These are phyloP conservation scores for Lachancea meyersii DNA, from an alignment of 805 yeast genomes.

Conservation along the genomic window DNA sequence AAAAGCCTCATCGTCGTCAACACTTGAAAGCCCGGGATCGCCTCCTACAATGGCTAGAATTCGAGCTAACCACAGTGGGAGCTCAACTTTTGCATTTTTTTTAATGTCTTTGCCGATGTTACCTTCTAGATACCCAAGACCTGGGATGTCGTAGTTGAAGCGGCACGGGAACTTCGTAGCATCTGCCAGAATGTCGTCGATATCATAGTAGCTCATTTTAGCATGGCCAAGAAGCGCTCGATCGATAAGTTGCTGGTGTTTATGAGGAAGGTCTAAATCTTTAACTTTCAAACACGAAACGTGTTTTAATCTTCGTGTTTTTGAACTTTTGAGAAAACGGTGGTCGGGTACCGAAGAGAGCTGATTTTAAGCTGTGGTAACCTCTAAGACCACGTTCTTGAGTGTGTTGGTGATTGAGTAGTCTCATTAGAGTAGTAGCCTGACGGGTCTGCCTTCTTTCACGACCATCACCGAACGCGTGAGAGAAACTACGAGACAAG, in stretches of 20 bases:
- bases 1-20: constrained; percentile 25
- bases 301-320: too few relatives aligned
- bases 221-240: background rate
- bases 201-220: constrained; percentile 53
- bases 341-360: too few relatives aligned
- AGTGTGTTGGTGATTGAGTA: too few relatives aligned
- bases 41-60: constrained; percentile 52
- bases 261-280: too few relatives aligned
- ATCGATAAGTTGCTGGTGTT: background rate
- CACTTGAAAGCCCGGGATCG: constrained; percentile 5
- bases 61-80: constrained; percentile 88
- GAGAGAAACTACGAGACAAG: too few relatives aligned
- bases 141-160: constrained; percentile 73
- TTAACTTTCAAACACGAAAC: too few relatives aligned
- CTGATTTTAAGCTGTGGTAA: too few relatives aligned
- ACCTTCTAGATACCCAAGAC: constrained; percentile 81
- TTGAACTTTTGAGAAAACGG: too few relatives aligned
- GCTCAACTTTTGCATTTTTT: constrained; percentile 57
- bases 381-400: too few relatives aligned
- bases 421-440: too few relatives aligned
- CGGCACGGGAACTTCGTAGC: constrained; percentile 70
- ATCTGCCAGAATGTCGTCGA: constrained; percentile 70
- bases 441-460: too few relatives aligned
- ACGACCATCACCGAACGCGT: too few relatives aligned
- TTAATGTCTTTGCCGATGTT: constrained; percentile 55